These are phyloP conservation scores for Byssochlamys sp. DNA, from an alignment of 2,329 filamentous ascomycete genomes.

Conservation along the genomic window DNA sequence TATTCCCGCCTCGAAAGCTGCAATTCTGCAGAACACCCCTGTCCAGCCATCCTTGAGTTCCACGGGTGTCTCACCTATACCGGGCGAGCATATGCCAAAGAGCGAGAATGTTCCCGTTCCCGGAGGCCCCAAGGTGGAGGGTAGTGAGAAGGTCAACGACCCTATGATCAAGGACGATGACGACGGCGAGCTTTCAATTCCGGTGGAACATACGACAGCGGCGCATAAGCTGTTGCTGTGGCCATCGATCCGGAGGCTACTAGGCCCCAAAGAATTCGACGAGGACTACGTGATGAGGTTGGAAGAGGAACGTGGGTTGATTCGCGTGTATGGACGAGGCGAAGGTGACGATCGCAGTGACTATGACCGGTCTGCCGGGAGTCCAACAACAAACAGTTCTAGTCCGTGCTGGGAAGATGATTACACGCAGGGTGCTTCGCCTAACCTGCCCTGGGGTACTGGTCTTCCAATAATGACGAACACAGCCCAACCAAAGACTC, in stretches of 20 bases:
- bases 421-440: conserved; percentile 30
- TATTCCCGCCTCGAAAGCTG: not conserved
- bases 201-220: conserved; percentile 80
- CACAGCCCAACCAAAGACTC: conserved; percentile 16
- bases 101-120: not conserved
- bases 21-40: not conserved
- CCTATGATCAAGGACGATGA: not conserved
- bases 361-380: conserved; percentile 24
- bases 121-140: not conserved
- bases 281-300: conserved; percentile 65
- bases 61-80: not conserved
- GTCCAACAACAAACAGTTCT: conserved; percentile 20
- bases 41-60: not conserved
- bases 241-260: conserved; percentile 58
- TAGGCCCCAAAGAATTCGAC: conserved; percentile 47
- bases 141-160: not conserved
- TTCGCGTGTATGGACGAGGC: conserved; percentile 68
- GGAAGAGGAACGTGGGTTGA: conserved; percentile 63
- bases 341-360: conserved; percentile 58
- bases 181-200: conserved; percentile 43
- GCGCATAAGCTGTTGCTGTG: conserved; percentile 71
- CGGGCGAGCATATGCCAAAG: not conserved
- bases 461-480: conserved; percentile 26
- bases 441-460: conserved; percentile 45
- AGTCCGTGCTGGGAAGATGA: conserved; percentile 18